Evolutionary conservation across 495 filamentous ascomycete genomes (phyloP).

Genomic region (Usnea hakonensis): DNA sequence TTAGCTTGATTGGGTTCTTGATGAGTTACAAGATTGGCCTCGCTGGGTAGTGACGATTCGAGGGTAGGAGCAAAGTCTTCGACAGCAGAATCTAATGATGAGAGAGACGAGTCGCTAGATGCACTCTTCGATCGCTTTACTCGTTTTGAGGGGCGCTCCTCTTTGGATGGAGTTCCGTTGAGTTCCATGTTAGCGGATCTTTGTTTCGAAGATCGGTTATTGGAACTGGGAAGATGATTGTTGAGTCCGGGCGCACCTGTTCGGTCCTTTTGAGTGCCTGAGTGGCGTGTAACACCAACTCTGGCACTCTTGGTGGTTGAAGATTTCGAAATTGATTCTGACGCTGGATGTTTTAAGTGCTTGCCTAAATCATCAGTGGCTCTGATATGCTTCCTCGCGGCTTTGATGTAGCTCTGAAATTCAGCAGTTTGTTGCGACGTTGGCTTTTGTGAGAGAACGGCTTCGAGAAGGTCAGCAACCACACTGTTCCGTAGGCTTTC

Average conservation of each 20-base stretch:
- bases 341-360: not conserved
- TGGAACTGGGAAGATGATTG: conserved; percentile 18
- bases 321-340: conserved; percentile 20
- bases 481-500: conserved; percentile 32
- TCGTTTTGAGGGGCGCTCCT: conserved; percentile 18
- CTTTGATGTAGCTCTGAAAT: conserved; percentile 35
- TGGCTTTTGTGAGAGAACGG: conserved; percentile 34
- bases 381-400: conserved; percentile 29
- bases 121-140: conserved; percentile 26
- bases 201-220: conserved; percentile 13
- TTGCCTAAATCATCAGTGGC: conserved; percentile 3
- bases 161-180: conserved; percentile 19
- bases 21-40: not conserved
- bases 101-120: conserved; percentile 38
- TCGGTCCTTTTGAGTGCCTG: conserved; percentile 19
- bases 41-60: conserved; percentile 9
- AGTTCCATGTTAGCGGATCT: conserved; percentile 6
- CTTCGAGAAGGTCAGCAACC: conserved; percentile 35
- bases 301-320: conserved; percentile 31
- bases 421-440: conserved; percentile 32
- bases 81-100: conserved; percentile 30
- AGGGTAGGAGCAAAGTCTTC: conserved; percentile 21
- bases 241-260: conserved; percentile 13
- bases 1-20: not conserved
- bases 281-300: conserved; percentile 31